Base-by-base conservation (phyloP, 225 moss, liverwort and hornwort species). In the Marchantia polymorpha region DNA sequence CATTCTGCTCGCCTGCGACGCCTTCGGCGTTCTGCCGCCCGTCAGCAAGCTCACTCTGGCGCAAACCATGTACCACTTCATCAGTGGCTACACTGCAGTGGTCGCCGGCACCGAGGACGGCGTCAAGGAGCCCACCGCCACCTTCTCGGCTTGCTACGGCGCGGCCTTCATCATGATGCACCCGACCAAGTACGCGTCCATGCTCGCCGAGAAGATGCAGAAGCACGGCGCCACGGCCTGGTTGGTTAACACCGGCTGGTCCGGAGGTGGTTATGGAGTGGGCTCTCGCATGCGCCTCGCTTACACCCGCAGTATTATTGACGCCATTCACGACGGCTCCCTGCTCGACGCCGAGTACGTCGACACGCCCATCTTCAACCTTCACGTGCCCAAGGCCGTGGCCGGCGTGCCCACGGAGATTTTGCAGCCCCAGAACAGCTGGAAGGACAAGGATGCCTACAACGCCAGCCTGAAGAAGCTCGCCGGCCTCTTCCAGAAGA, bases 151-250 rank as follows among this genome's bases (percentile, higher is more conserved):
- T 11, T 99, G 97, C 82, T 99, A 93, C 78, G 97, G 97, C 64
- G 97, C 97, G 17, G 97, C 97, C n/a, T 99, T 99, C 89, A 95
- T 99, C 79, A 99, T 99, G 95, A 82, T 93, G 82, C 97, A 99
- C 83, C 97, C 97, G 0, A 99, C 97, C 20, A 94, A 91, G 83
- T 99, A 99, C 79, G 97, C 97, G 0, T 85, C 95, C 19, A 99
- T 99, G 97, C 86, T 99, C 15, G 95, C 97, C 7, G 92, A 95
- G 58, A 95, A 94, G 80, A 99, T 99, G 97, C 87, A 90, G 80
- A 83, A 72, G 73, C 86, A 95, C 67, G 92, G 90, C 56, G 90
- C 93, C 7, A 89, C 91, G 7, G 95, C 97, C 0, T 99, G 95
- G 95, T 75, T 99, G 73, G 97, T 99, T 46, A 99, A 99, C 85